Base-by-base conservation (phyloP, 2,329 filamentous ascomycete genomes). In the Dactylella cylindrospora region DNA sequence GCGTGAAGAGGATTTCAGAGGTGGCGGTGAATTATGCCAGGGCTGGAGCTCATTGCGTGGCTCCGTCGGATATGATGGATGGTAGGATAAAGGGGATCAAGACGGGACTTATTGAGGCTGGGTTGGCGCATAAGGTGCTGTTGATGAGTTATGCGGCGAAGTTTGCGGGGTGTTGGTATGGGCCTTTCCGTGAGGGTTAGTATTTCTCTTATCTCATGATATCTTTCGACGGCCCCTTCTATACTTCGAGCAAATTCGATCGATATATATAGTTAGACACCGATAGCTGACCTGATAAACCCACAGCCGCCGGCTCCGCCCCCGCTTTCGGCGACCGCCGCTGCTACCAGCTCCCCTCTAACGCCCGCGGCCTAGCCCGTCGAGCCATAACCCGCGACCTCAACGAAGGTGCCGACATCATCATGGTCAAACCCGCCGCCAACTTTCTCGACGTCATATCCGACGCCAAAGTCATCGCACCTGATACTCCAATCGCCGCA, bases 121-220 rank as follows among this genome's bases (percentile, higher is more conserved):
- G 91, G 49, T 87, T 97, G 68, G 86, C 90, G 5, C 93, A 98
- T 76, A 85, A 86, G 72, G 86, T 91, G 9, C 81, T 95, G 50
- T 80, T 98, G 64, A 97, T 98, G 93, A 95, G 90, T 3, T 98
- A 98, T 75, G 90, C 90, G 10, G 93, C 93, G 70, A 98, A 98
- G 73, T 98, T 98, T 76, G 91, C 88, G 17, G 93, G 93, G 38
- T 97, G 90, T 72, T 77, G 97, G 7, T 98, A 98, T 75, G 93
- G 93, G 0, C 93, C 93, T 9, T 98, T 98, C 81, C 86, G 93
- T 64, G 93, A 98, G 71, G 93, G 67, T 68, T 61, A 15, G 33
- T 52, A 12, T 38, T 8, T 22, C 13, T 40, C 26, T 19, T 19
- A 23, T n/a, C 13, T 20, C n/a, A n/a, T n/a, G n/a, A 25, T 13